A percentile compares a stretch with the other conserved stretches of the same genome.
Evolutionary conservation across 2,329 filamentous ascomycete genomes (phyloP).

Genomic region (Colletotrichum filicis): DNA sequence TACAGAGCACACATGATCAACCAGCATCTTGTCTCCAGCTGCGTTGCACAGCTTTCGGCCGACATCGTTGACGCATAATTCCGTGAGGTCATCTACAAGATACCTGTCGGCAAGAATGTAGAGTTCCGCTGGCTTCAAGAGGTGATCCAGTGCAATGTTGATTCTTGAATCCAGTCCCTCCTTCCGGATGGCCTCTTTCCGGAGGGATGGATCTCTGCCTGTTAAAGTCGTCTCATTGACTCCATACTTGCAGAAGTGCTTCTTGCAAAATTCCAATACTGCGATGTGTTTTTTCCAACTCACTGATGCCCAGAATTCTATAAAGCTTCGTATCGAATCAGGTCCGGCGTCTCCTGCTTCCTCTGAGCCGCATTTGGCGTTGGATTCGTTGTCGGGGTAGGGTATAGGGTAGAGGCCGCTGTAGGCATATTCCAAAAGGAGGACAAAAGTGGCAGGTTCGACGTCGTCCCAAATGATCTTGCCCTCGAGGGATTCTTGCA

Average conservation of each 20-base stretch:
- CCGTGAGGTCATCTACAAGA: not conserved
- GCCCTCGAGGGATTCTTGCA: not conserved
- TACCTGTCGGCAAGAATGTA: constrained; percentile 4
- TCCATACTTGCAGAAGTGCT: not conserved
- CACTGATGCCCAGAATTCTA: too few relatives aligned
- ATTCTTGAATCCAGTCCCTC: not conserved
- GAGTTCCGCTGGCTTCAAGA: not conserved
- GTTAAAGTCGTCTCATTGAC: too few relatives aligned
- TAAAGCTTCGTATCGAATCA: too few relatives aligned
- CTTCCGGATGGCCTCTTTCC: not conserved
- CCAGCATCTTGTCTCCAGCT: rapidly evolving
- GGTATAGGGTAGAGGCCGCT: not conserved
- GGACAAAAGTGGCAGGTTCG: not conserved
- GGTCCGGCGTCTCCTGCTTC: not conserved
- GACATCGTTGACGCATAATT: not conserved
- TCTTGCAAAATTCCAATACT: not conserved
- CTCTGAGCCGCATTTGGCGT: rapidly evolving
- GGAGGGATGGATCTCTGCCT: too few relatives aligned
- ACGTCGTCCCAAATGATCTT: not conserved
- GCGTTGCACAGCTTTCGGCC: not conserved
- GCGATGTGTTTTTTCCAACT: too few relatives aligned
- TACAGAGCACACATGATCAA: not conserved
- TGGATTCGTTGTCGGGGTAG: not conserved
- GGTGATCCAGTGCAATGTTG: not conserved
- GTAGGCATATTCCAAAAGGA: not conserved